Conservation (phyloP, 768 basidiomycete species). For the Mycena latifolia region DNA sequence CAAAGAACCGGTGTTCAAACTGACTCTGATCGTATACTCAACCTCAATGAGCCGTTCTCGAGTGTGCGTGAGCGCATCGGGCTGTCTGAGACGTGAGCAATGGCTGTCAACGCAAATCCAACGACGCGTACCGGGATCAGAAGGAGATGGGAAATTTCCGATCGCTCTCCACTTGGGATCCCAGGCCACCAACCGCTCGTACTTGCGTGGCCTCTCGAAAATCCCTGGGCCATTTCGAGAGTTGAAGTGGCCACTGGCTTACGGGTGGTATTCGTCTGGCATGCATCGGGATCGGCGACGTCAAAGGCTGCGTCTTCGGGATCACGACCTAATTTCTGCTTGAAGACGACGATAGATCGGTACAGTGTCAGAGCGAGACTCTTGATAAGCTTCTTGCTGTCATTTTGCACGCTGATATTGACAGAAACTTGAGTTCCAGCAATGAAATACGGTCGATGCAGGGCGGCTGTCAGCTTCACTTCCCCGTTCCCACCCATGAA, state of each 20-base stretch:
- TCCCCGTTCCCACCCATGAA: slow-evolving; percentile 75
- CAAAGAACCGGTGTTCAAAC: slow-evolving; percentile 68
- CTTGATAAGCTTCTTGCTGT: slow-evolving; percentile 76
- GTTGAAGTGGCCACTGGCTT: slow-evolving; percentile 76
- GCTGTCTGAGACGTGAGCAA: slow-evolving; percentile 52
- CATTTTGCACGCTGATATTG: slow-evolving; percentile 73
- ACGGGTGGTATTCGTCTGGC: slow-evolving; percentile 69
- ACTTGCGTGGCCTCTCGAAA: slow-evolving; percentile 77
- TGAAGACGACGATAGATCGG: slow-evolving; percentile 76
- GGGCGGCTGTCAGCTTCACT: slow-evolving; percentile 71
- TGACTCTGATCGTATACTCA: slow-evolving; percentile 76
- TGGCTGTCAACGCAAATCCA: neutral
- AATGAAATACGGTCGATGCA: slow-evolving; percentile 84
- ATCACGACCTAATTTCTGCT: slow-evolving; percentile 54
- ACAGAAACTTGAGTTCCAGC: slow-evolving; percentile 85
- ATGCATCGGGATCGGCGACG: slow-evolving; percentile 66
- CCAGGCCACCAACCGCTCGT: slow-evolving; percentile 94
- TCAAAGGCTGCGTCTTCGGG: slow-evolving; percentile 43
- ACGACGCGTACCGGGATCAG: slow-evolving; percentile 75
- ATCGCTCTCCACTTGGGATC: slow-evolving; percentile 69
- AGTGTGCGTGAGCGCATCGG: slow-evolving; percentile 76
- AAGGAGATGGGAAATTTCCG: slow-evolving; percentile 77
- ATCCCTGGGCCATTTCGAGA: slow-evolving; percentile 75
- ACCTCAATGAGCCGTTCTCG: slow-evolving; percentile 83
- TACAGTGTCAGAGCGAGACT: slow-evolving; percentile 71